These are phyloP conservation scores for Schwanniomyces pseudopolymorphus DNA, from an alignment of 805 yeast genomes.

Conservation along the genomic window DNA sequence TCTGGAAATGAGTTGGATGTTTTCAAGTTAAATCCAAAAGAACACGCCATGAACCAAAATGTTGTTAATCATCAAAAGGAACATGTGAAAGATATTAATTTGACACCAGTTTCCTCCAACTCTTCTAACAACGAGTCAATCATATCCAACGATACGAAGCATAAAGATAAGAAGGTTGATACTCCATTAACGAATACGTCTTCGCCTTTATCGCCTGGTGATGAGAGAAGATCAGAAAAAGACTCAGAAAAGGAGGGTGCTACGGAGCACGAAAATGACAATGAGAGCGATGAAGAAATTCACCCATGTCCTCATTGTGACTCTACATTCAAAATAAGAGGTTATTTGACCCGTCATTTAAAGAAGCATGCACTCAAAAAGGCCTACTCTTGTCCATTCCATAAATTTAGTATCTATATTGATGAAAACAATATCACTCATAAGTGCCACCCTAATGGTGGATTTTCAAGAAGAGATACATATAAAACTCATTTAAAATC, in stretches of 20 bases:
- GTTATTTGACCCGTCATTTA: conserved; percentile 55
- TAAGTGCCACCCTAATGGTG: conserved; percentile 58
- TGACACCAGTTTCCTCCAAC: conserved; percentile 41
- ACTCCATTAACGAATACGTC: conserved; percentile 32
- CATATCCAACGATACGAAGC: conserved; percentile 16
- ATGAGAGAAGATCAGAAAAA: conserved; percentile 8
- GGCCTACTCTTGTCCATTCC: conserved; percentile 58
- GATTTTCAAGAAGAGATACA: conserved; percentile 59
- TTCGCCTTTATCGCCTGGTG: conserved; percentile 24
- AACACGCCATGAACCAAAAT: background rate
- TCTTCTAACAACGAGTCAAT: conserved; percentile 34
- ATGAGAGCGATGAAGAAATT: conserved; percentile 11
- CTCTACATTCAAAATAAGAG: conserved; percentile 49
- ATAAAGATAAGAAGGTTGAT: conserved; percentile 14
- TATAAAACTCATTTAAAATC: conserved; percentile 58
- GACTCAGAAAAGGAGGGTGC: conserved; percentile 11
- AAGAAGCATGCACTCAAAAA: conserved; percentile 50
- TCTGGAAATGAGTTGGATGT: conserved; percentile 28
- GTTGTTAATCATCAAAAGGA: background rate
- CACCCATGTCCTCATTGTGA: conserved; percentile 51
- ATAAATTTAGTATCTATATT: conserved; percentile 32
- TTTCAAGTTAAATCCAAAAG: conserved; percentile 15
- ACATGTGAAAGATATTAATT: conserved; percentile 9
- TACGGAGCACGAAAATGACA: conserved; percentile 10
- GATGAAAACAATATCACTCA: conserved; percentile 41